Evolutionary conservation across 2,329 filamentous ascomycete species (phyloP).

Genomic region (Colletotrichum sp.): DNA sequence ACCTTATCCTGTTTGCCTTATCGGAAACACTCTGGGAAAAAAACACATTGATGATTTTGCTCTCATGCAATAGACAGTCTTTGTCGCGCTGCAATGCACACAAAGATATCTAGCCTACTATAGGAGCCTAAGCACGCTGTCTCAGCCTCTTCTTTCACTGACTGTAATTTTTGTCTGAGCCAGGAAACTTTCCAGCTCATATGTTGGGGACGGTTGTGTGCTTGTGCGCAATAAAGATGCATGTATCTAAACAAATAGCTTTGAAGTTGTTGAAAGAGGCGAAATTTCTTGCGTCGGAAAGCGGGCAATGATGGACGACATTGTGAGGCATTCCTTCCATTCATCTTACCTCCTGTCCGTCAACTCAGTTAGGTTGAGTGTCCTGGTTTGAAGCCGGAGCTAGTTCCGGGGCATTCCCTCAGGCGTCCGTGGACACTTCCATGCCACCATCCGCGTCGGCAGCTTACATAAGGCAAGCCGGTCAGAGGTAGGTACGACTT

Average conservation of each 20-base stretch:
- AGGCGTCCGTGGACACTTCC: no score
- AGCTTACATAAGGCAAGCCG: neutral
- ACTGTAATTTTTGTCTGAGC: neutral
- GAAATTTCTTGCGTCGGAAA: neutral
- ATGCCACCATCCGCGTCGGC: neutral
- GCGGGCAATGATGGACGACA: neutral
- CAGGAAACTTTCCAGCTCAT: neutral
- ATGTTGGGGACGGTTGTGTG: neutral
- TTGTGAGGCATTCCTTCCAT: neutral
- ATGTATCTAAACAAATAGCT: neutral
- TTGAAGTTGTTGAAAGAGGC: no score
- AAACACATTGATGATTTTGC: neutral
- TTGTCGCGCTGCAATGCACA: neutral
- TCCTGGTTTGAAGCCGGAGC: neutral
- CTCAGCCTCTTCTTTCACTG: neutral
- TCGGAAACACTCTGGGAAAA: neutral
- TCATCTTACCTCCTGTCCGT: neutral
- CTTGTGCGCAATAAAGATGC: neutral
- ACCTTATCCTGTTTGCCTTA: neutral
- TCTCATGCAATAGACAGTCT: neutral
- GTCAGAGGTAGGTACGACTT: neutral
- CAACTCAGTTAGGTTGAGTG: neutral
- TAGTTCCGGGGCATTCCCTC: neutral
- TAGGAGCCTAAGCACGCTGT: neutral
- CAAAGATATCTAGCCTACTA: neutral